These are phyloP conservation scores for Ustilago vetiveriae DNA, from an alignment of 1,284 basidiomycete genomes.

Conservation along the genomic window DNA sequence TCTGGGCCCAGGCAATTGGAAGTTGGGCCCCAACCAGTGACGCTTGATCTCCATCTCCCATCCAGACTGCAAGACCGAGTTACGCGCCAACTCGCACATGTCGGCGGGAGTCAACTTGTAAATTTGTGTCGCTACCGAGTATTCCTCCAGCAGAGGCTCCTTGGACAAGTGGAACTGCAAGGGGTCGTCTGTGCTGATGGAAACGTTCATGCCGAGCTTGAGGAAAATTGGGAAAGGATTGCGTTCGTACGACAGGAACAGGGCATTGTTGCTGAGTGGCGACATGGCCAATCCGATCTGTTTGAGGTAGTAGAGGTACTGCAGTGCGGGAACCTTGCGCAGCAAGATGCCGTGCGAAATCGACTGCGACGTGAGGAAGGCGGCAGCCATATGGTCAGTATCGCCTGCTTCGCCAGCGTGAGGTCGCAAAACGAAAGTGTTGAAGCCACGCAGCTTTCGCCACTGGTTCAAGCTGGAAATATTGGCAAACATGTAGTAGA, in stretches of 20 bases:
- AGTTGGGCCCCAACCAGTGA: constrained; percentile 80
- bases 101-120: constrained; percentile 68
- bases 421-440: constrained; percentile 92
- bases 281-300: constrained; percentile 83
- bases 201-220: constrained; percentile 94
- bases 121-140: constrained; percentile 85
- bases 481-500: constrained; percentile 98
- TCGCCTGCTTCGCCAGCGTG: constrained; percentile 99
- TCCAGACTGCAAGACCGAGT: constrained; percentile 94
- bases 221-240: constrained; percentile 98
- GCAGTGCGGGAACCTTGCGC: constrained; percentile 90
- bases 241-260: constrained; percentile 95
- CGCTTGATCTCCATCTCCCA: constrained; percentile 99
- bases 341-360: constrained; percentile 98
- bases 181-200: constrained; percentile 94
- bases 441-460: constrained; percentile 86
- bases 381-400: constrained; percentile 93
- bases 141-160: constrained; percentile 94
- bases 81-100: constrained; percentile 88
- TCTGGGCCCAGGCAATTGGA: constrained; percentile 74
- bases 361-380: constrained; percentile 94
- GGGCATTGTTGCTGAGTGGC: constrained; percentile 94
- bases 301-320: constrained; percentile 77
- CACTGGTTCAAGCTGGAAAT: constrained; percentile 94
- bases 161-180: constrained; percentile 68